Base-by-base conservation (phyloP, 352 stramenopile species). In the Phytophthora pistaciae region DNA sequence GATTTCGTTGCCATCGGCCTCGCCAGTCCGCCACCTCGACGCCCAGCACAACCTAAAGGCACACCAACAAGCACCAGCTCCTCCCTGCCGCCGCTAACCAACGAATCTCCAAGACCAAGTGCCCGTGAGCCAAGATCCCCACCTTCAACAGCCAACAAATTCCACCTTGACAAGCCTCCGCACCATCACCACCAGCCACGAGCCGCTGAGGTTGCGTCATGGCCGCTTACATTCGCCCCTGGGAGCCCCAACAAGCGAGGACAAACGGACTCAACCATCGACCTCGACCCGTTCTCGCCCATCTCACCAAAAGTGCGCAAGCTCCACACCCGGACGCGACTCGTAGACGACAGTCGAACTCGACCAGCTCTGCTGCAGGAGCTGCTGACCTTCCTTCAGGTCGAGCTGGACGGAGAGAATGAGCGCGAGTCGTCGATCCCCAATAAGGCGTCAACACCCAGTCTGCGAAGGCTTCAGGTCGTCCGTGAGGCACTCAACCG, bases 401-500 rank as follows among this genome's bases (percentile, higher is more conserved):
- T 40, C 3, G 78, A 86, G 25, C 61, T 91, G 0, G 58, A 75
- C 23, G 25, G 11, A n/a, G 62, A 36, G 29, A 36, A 13, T 10
- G 63, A 70, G 18, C 11, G 31, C 18, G 60, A 70, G 4, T 38
- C 53, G 13, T 54, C 46, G 11, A 53, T 31, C 14, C 40, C 66
- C 10, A 25, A 6, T 54, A 71, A 46, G 55, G 14, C 63, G 8
- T 25, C 46, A 16, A 16, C 23, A 10, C 66, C 64, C 9, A 79
- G 77, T 69, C 61, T 91, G 2, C 61, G 72, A 36, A 74, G 87
- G 0, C 74, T 94, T 2, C 81, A 91, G 31, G 74, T 92, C 3
- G 91, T 88, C 54, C 80, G 83, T 4, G 61, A 84, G 54, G 63
- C 83, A 2, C 88, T 94, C 11, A 50, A 79, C 36, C 75, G 77